These are phyloP conservation scores for Cercospora sojina DNA, from an alignment of 2,329 filamentous ascomycete genomes.

Conservation along the genomic window DNA sequence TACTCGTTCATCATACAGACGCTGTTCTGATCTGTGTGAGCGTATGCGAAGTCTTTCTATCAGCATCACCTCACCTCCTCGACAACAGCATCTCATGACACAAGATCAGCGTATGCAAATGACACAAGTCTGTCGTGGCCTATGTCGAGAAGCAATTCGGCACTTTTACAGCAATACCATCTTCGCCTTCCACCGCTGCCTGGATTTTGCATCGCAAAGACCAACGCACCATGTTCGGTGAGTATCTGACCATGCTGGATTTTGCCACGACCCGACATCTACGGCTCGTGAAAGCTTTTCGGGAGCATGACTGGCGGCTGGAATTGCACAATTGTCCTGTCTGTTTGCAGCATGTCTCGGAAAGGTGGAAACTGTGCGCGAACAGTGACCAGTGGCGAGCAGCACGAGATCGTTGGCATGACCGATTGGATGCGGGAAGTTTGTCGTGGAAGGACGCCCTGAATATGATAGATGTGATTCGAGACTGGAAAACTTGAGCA, in stretches of 20 bases:
- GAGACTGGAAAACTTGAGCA: neutral
- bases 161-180: neutral
- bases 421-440: neutral
- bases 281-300: neutral
- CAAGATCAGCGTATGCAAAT: neutral
- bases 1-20: no score
- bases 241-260: neutral
- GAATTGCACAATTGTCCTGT: neutral
- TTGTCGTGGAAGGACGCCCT: neutral
- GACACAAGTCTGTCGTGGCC: neutral
- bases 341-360: neutral
- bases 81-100: no score
- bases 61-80: no score
- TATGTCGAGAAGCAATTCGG: neutral
- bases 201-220: neutral
- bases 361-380: neutral
- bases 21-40: no score
- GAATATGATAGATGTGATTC: neutral
- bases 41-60: no score
- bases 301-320: neutral
- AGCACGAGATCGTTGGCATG: constrained; percentile 1
- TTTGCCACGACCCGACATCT: neutral
- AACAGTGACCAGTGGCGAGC: neutral
- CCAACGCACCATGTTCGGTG: neutral
- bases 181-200: neutral